phyloP scores from a whole-genome alignment of 2,329 filamentous ascomycete species.

The Penicillium sp. region DNA sequence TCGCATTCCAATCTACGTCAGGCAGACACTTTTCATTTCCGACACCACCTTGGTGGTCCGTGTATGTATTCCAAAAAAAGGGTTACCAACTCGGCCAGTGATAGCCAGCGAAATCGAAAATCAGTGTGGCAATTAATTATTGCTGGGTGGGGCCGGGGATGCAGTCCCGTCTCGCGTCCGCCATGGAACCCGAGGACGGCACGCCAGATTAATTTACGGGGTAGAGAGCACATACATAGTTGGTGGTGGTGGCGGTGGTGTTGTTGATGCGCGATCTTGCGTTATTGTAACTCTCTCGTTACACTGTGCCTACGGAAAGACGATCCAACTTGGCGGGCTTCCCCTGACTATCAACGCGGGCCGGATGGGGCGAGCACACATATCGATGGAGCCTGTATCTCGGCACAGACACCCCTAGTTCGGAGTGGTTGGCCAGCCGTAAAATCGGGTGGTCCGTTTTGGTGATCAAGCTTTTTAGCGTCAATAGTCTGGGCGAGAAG shows the following conservation, averaged over 20 bases:
- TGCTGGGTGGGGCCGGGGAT: no score
- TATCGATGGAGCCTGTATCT: background rate
- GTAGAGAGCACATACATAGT: background rate
- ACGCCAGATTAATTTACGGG: no score
- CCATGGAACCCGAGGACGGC: no score
- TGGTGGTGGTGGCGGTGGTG: background rate
- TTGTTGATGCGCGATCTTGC: background rate
- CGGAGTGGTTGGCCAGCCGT: background rate
- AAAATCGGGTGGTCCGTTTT: background rate
- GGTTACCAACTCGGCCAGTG: background rate
- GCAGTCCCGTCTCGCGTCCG: no score
- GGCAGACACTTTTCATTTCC: conserved; percentile 3
- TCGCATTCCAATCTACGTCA: background rate
- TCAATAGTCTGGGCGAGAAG: background rate
- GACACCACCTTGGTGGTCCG: background rate
- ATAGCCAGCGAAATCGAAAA: background rate
- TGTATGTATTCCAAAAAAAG: background rate
- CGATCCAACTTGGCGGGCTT: background rate
- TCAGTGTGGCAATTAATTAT: no score
- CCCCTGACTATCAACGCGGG: conserved; percentile 2
- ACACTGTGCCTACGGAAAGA: background rate
- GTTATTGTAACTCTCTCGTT: background rate
- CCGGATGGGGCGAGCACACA: background rate
- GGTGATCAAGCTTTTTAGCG: conserved; percentile 3
- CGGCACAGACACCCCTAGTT: background rate